Percentiles rank a stretch among this genome's conserved stretches.
Evolutionary conservation across 164 flowering plant genomes (phyloP).

Genomic region (Stephania cephalantha): DNA sequence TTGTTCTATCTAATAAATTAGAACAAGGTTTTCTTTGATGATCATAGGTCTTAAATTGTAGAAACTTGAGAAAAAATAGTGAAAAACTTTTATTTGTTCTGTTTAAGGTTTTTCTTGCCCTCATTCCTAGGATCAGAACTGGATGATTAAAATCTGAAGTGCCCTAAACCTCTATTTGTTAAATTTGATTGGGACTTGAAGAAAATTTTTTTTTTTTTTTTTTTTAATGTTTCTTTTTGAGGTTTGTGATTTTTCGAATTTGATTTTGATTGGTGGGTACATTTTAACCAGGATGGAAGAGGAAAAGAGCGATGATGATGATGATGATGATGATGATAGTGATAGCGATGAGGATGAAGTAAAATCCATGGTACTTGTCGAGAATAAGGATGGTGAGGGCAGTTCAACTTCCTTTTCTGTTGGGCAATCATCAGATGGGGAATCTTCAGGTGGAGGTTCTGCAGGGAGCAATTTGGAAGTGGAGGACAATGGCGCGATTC

Average conservation of each 20-base stretch:
- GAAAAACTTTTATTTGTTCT: no score
- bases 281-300: conserved; percentile 57
- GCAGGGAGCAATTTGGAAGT: conserved; percentile 50
- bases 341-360: conserved; percentile 42
- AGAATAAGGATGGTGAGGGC: conserved; percentile 39
- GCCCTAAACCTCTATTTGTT: no score
- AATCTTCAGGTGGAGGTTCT: conserved; percentile 33
- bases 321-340: conserved; percentile 39
- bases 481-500: conserved; percentile 28
- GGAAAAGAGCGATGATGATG: conserved; percentile 49
- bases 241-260: neutral
- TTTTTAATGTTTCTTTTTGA: neutral
- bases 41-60: no score
- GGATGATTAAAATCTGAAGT: no score
- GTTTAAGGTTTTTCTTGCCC: no score
- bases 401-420: conserved; percentile 48
- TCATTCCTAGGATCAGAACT: no score
- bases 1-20: no score
- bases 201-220: neutral
- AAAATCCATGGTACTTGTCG: conserved; percentile 49
- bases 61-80: no score
- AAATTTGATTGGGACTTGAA: no score
- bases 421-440: conserved; percentile 28
- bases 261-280: conserved; percentile 12
- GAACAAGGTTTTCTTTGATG: no score